phyloP scores from a whole-genome alignment of 2,329 filamentous ascomycete species.

The Lizonia empirigonia region DNA sequence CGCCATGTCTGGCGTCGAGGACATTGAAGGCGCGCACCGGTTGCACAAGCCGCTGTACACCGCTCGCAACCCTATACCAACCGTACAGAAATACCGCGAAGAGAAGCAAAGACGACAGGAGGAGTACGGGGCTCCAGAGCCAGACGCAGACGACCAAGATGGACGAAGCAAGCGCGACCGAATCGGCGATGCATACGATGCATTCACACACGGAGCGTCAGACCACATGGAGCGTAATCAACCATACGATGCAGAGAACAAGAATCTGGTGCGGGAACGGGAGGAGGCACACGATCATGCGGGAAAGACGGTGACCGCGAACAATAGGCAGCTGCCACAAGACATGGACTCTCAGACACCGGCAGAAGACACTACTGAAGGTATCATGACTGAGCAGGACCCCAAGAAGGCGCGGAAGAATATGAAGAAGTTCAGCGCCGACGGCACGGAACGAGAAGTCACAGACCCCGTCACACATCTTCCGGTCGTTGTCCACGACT shows the following conservation, averaged over 20 bases:
- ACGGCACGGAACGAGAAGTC: conserved; percentile 62
- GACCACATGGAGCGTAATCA: conserved; percentile 30
- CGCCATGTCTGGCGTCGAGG: conserved; percentile 51
- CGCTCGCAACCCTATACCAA: conserved; percentile 53
- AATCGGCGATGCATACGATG: conserved; percentile 45
- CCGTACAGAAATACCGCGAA: conserved; percentile 54
- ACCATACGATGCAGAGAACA: conserved; percentile 45
- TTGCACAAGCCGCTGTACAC: conserved; percentile 53
- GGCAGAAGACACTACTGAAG: conserved; percentile 54
- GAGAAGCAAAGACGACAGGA: conserved; percentile 53
- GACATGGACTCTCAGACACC: conserved; percentile 30
- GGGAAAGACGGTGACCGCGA: conserved; percentile 26
- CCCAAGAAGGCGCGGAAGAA: conserved; percentile 56
- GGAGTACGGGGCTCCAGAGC: conserved; percentile 33
- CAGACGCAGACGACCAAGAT: conserved; percentile 26
- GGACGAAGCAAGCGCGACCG: conserved; percentile 43
- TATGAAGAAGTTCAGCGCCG: conserved; percentile 56
- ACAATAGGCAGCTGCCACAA: conserved; percentile 22
- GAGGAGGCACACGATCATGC: conserved; percentile 42
- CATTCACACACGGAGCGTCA: conserved; percentile 39
- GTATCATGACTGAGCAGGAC: conserved; percentile 42
- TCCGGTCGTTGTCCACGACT: conserved; percentile 70
- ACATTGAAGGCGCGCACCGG: conserved; percentile 45
- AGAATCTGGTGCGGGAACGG: conserved; percentile 39
- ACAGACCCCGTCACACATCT: conserved; percentile 76